phyloP scores from a whole-genome alignment of 305 asterid genomes.

The Fraxinus greggii region DNA sequence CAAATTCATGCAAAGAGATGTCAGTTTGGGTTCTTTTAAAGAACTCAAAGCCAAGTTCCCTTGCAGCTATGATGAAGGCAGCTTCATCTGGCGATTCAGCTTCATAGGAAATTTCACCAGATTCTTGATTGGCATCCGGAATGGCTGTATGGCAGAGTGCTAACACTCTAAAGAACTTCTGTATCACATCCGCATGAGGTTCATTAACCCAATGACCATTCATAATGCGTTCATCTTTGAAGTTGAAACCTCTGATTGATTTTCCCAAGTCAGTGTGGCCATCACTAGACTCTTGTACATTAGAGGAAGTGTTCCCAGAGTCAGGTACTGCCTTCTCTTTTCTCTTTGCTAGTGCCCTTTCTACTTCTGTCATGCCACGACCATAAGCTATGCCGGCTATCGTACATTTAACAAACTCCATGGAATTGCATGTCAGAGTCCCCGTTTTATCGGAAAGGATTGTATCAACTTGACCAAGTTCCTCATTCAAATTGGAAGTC shows the following conservation, averaged over 20 bases:
- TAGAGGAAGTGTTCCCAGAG: conserved; percentile 28
- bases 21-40: conserved; percentile 74
- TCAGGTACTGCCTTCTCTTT: conserved; percentile 41
- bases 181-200: conserved; percentile 54
- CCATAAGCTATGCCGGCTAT: conserved; percentile 86
- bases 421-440: conserved; percentile 87
- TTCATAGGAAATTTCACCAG: conserved; percentile 69
- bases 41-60: conserved; percentile 89
- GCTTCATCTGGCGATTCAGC: conserved; percentile 99
- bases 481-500: conserved; percentile 91
- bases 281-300: conserved; percentile 26
- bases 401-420: conserved; percentile 93
- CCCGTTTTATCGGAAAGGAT: conserved; percentile 95
- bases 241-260: conserved; percentile 80
- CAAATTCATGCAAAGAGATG: conserved; percentile 72
- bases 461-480: conserved; percentile 82
- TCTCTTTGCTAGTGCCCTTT: conserved; percentile 67
- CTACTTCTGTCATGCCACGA: conserved; percentile 90
- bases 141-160: conserved; percentile 94
- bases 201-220: conserved; percentile 79
- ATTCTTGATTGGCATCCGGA: conserved; percentile 65
- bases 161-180: conserved; percentile 73
- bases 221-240: conserved; percentile 79
- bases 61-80: conserved; percentile 89
- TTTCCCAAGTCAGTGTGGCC: conserved; percentile 25